Percentiles rank a stretch among this genome's conserved stretches.
Conservation (phyloP, 2,329 filamentous ascomycete genomes). For the Fusarium scirpi region DNA sequence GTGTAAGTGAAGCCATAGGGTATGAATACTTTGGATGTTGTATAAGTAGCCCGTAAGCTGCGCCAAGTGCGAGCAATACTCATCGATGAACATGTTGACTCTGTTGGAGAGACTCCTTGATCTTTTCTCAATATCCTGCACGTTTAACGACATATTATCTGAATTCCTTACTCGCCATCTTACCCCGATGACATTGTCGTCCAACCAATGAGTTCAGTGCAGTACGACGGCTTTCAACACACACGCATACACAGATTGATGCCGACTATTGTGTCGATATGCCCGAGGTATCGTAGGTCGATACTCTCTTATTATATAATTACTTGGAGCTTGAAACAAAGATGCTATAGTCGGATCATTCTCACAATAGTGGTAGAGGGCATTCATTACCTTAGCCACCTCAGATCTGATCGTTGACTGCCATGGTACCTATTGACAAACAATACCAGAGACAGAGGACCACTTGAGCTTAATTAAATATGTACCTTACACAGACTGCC, state of each 20-base stretch:
- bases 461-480: background rate
- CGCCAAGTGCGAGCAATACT: background rate
- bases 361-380: background rate
- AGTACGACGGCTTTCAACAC: background rate
- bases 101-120: background rate
- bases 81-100: background rate
- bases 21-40: background rate
- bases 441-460: background rate
- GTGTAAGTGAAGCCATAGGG: constrained; percentile 11
- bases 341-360: background rate
- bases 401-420: background rate
- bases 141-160: background rate
- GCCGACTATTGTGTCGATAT: background rate
- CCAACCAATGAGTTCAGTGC: background rate
- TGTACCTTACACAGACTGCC: background rate
- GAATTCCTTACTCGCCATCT: background rate
- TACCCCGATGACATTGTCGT: background rate
- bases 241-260: background rate
- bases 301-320: background rate
- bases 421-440: background rate
- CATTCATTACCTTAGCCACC: background rate
- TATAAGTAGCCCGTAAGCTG: background rate
- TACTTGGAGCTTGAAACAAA: background rate
- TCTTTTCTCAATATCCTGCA: background rate
- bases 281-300: background rate